Percentiles rank a stretch among this genome's conserved stretches.
Evolutionary conservation across 2,329 filamentous ascomycete species (phyloP).

Genomic region (Catunica adiposa): DNA sequence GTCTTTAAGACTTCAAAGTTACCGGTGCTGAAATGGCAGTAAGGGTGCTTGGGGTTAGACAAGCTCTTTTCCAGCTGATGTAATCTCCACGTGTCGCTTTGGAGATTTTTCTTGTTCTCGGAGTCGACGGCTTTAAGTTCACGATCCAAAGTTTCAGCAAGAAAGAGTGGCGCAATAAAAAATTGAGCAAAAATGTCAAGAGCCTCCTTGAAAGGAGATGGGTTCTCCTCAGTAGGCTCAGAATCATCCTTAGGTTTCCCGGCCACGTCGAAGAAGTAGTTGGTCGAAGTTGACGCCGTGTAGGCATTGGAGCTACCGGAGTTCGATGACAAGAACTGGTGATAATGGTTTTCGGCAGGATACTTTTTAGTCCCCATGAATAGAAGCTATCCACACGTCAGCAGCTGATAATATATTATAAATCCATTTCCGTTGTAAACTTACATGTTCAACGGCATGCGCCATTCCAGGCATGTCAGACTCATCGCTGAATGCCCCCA

Average conservation of each 20-base stretch:
- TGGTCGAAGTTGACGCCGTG: constrained; percentile 82
- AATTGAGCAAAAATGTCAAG: constrained; percentile 89
- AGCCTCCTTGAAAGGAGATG: constrained; percentile 55
- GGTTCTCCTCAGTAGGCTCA: constrained; percentile 37
- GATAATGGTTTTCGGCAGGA: constrained; percentile 88
- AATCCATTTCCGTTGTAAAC: constrained; percentile 13
- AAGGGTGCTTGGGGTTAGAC: constrained; percentile 77
- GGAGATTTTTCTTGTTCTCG: constrained; percentile 94
- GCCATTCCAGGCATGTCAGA: constrained; percentile 87
- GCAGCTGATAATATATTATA: neutral
- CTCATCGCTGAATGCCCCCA: constrained; percentile 87
- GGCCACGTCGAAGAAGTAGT: constrained; percentile 93
- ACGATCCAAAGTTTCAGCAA: constrained; percentile 68
- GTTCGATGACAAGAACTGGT: constrained; percentile 76
- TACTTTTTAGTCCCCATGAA: constrained; percentile 99
- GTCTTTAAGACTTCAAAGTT: constrained; percentile 77
- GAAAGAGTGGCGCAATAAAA: constrained; percentile 76
- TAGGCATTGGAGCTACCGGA: constrained; percentile 92
- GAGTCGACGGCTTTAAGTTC: constrained; percentile 83
- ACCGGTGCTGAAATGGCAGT: constrained; percentile 80
- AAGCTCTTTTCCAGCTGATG: constrained; percentile 76
- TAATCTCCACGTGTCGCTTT: constrained; percentile 75
- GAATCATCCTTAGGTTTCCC: constrained; percentile 53
- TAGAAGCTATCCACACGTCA: constrained; percentile 38
- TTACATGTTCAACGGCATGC: constrained; percentile 81